phyloP scores from a whole-genome alignment of 176 grass and related monocot species.

The Rhynchospora breviuscula region DNA sequence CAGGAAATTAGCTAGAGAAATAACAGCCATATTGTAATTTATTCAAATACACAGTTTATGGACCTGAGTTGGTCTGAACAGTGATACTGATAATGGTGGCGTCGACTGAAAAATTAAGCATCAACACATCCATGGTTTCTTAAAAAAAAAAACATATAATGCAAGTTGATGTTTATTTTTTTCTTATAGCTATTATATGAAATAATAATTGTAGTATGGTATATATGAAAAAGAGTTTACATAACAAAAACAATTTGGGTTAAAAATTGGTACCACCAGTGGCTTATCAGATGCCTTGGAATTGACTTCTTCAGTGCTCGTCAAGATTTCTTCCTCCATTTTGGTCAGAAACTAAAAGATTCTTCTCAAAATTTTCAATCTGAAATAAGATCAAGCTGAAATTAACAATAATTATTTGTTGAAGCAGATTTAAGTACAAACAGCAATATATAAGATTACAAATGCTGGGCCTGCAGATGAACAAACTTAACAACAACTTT shows the following conservation, averaged over 20 bases:
- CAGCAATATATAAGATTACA: neutral
- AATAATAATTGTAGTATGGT: neutral
- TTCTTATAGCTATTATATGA: neutral
- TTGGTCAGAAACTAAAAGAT: neutral
- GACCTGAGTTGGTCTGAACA: neutral
- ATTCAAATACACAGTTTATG: neutral
- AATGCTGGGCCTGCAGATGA: neutral
- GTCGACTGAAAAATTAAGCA: neutral
- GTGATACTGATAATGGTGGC: neutral
- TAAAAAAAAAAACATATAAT: neutral
- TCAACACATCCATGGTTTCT: neutral
- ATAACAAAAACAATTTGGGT: neutral
- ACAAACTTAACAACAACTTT: neutral
- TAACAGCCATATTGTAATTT: neutral
- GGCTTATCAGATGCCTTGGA: conserved; percentile 12
- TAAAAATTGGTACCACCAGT: neutral
- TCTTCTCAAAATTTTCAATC: conserved; percentile 4
- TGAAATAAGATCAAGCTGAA: conserved; percentile 9
- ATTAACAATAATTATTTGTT: neutral
- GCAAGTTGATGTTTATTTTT: neutral
- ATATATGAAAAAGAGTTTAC: neutral
- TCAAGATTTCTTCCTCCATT: conserved; percentile 18
- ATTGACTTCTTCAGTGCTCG: neutral
- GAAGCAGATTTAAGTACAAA: neutral
- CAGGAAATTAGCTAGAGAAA: neutral